Percentiles rank a stretch among this genome's conserved stretches.
Evolutionary conservation across 2,329 filamentous ascomycete genomes (phyloP).

Genomic region (Golovinomyces cichoracearum): DNA sequence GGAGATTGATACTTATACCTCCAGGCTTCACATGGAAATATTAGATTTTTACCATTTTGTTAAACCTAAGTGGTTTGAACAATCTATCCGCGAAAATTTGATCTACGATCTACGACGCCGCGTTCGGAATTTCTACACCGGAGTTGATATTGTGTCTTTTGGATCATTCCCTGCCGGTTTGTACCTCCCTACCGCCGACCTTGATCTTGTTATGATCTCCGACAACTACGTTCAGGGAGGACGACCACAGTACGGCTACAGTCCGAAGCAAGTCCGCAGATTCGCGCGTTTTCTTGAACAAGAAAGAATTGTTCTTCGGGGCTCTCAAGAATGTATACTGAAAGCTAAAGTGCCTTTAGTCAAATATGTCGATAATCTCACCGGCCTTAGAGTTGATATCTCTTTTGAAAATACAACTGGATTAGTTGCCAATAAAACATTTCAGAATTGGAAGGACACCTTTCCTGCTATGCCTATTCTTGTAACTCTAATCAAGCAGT

Average conservation of each 20-base stretch:
- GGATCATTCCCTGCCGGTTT: conserved; percentile 77
- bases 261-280: conserved; percentile 23
- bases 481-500: conserved; percentile 76
- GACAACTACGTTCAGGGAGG: conserved; percentile 29
- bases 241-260: conserved; percentile 18
- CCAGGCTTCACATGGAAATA: conserved; percentile 68
- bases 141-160: conserved; percentile 46
- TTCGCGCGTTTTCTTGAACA: conserved; percentile 34
- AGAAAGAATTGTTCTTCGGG: conserved; percentile 28
- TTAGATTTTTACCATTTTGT: conserved; percentile 72
- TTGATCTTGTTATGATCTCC: conserved; percentile 70
- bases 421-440: conserved; percentile 53
- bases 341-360: conserved; percentile 70
- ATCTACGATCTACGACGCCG: conserved; percentile 38
- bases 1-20: not conserved
- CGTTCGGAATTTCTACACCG: conserved; percentile 28
- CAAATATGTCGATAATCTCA: conserved; percentile 61
- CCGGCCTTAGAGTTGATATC: conserved; percentile 65
- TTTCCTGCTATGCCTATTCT: conserved; percentile 71
- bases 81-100: conserved; percentile 45
- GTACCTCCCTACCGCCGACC: conserved; percentile 58
- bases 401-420: conserved; percentile 85
- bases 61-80: conserved; percentile 50
- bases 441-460: conserved; percentile 48
- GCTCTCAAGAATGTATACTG: conserved; percentile 40